Base-by-base conservation (phyloP, 2,329 filamentous ascomycete species). In the Colletotrichum noveboracense region DNA sequence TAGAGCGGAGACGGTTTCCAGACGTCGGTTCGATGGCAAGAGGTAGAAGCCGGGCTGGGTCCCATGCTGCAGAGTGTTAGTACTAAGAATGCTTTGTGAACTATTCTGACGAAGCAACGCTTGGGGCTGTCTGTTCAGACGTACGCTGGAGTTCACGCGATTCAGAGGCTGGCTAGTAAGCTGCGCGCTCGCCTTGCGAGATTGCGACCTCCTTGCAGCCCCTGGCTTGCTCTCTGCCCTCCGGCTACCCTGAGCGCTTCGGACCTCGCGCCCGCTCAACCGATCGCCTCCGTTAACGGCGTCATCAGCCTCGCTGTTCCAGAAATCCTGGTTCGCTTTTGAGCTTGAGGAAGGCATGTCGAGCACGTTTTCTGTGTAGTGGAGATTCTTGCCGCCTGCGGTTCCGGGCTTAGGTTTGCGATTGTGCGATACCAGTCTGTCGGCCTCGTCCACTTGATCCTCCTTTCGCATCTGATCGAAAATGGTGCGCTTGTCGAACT, bases 381-480 rank as follows among this genome's bases (percentile, higher is more conserved):
- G 96, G 36, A 98, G 86, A 80, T 98, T 98, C 86, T 98, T 98
- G 52, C 96, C 96, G 1, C 93, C 93, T 38, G 92, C 91, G 1
- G 93, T 95, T 16, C 93, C 93, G 6, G 93, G 92, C 79, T 92
- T 93, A 28, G 87, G 88, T 74, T 84, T 88, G 38, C 95, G 92
- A 82, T 98, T 98, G 85, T 98, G 96, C 70, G 94, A 94, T 38
- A 98, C 96, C 52, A 99, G 86, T n/a, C 96, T 93, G 78, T 95
- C 95, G 70, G 96, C 94, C 72, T 98, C 96, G n/a, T 96, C 95
- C 10, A 96, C 92, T 34, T 92, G 93, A 80, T 98, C 96, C 72
- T 97, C 95, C 78, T 94, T 95, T 75, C 95, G 91, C 84, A 98
- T 97, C 84, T 98, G 94, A 78, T 96, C 94, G 82, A 99, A 99